These are phyloP conservation scores for Trichophyton verrucosum DNA, from an alignment of 2,329 filamentous ascomycete species.

Conservation along the genomic window DNA sequence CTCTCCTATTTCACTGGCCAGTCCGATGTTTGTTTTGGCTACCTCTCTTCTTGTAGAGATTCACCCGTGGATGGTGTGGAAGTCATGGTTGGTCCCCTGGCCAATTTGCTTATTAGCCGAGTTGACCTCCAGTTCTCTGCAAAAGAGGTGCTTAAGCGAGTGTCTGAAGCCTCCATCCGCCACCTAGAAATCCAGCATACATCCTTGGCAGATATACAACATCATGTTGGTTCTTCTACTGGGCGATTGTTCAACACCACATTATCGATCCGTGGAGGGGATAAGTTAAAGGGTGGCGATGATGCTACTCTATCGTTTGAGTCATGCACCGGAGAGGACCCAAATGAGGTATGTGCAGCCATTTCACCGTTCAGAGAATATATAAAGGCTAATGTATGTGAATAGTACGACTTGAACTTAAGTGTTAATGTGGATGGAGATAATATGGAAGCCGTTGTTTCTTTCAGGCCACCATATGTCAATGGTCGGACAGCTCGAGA, in stretches of 20 bases:
- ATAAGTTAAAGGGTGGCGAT: not conserved
- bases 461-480: not conserved
- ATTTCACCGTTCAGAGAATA: not conserved
- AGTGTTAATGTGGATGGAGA: not conserved
- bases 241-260: conserved; percentile 31
- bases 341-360: not conserved
- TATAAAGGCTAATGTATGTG: not conserved
- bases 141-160: conserved; percentile 41
- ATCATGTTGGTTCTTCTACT: conserved; percentile 26
- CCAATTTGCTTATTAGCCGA: conserved; percentile 28
- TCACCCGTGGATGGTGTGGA: conserved; percentile 38
- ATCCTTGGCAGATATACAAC: conserved; percentile 36
- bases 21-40: conserved; percentile 42
- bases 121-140: conserved; percentile 28
- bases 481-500: not conserved
- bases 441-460: not conserved
- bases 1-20: conserved; percentile 37
- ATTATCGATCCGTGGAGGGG: not conserved
- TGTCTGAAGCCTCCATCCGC: conserved; percentile 45
- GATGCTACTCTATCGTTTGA: not conserved
- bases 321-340: not conserved
- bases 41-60: conserved; percentile 43
- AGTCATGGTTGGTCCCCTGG: conserved; percentile 35
- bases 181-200: conserved; percentile 53
- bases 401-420: not conserved